These are phyloP conservation scores for Combretum micranthum DNA, from an alignment of 345 rosid genomes.

Conservation along the genomic window DNA sequence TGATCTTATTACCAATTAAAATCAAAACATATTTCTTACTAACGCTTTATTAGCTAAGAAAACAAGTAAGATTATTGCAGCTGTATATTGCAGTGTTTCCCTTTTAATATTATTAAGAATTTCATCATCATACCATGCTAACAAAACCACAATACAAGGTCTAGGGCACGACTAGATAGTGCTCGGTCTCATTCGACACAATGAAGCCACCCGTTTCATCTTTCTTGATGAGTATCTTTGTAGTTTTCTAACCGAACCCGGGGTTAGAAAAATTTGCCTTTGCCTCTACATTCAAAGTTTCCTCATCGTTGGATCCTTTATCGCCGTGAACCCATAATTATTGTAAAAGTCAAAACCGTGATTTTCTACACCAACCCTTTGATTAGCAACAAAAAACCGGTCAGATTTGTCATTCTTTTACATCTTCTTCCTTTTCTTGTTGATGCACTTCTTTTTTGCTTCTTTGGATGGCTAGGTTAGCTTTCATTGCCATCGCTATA, in stretches of 20 bases:
- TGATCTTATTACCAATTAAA: neutral
- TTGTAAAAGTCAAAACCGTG: neutral
- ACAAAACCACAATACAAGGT: neutral
- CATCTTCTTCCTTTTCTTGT: constrained; percentile 18
- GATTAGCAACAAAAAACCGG: constrained; percentile 18
- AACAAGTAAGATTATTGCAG: no score
- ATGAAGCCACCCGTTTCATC: constrained; percentile 64
- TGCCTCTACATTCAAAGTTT: neutral
- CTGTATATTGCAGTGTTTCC: no score
- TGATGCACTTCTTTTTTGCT: constrained; percentile 15
- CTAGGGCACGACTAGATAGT: constrained; percentile 54
- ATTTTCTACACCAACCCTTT: constrained; percentile 1
- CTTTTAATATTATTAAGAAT: no score
- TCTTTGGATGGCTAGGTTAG: constrained; percentile 65
- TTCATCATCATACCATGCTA: no score
- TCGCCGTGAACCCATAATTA: neutral
- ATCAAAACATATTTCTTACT: neutral
- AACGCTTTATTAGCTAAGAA: no score
- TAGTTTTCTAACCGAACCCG: constrained; percentile 42
- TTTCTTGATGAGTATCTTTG: constrained; percentile 51
- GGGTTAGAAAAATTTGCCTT: constrained; percentile 29
- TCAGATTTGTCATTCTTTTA: constrained; percentile 38
- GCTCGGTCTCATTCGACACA: constrained; percentile 55
- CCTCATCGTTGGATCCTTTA: neutral
- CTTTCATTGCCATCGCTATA: constrained; percentile 90